A percentile compares a stretch with the other conserved stretches of the same genome.
Conservation (phyloP, 768 basidiomycete genomes). For the Naganishia vaughanmartiniae region DNA sequence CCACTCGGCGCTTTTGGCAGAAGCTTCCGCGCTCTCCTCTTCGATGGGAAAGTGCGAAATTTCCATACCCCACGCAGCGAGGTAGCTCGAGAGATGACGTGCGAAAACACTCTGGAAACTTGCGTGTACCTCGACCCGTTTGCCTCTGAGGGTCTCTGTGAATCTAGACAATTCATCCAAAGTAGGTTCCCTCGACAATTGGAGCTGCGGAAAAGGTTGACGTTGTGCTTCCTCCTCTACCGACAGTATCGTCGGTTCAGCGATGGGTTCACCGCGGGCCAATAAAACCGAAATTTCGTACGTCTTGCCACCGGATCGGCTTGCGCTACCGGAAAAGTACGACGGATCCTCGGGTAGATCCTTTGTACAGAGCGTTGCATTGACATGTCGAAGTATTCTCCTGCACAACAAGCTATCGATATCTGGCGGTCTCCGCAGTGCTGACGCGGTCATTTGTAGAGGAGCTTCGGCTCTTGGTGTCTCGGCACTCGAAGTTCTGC, state of each 20-base stretch:
- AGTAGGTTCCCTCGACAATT: constrained; percentile 68
- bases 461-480: constrained; percentile 26
- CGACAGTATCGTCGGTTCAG: constrained; percentile 57
- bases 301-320: constrained; percentile 55
- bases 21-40: constrained; percentile 34
- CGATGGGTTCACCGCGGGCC: constrained; percentile 55
- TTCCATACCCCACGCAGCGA: constrained; percentile 93
- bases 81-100: constrained; percentile 84
- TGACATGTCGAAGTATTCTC: constrained; percentile 44
- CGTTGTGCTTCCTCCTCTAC: constrained; percentile 57
- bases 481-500: constrained; percentile 30
- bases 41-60: constrained; percentile 66
- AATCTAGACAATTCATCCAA: constrained; percentile 74
- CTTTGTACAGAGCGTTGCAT: constrained; percentile 37
- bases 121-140: constrained; percentile 78
- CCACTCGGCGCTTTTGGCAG: not conserved
- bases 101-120: constrained; percentile 84
- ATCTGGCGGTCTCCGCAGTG: constrained; percentile 35
- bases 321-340: constrained; percentile 20
- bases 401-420: constrained; percentile 44
- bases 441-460: constrained; percentile 3
- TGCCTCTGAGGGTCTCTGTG: constrained; percentile 76
- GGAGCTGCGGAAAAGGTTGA: constrained; percentile 58
- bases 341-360: constrained; percentile 34
- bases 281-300: constrained; percentile 69